Conservation (phyloP, 176 grass and related monocot genomes). For the Typha latifolia region DNA sequence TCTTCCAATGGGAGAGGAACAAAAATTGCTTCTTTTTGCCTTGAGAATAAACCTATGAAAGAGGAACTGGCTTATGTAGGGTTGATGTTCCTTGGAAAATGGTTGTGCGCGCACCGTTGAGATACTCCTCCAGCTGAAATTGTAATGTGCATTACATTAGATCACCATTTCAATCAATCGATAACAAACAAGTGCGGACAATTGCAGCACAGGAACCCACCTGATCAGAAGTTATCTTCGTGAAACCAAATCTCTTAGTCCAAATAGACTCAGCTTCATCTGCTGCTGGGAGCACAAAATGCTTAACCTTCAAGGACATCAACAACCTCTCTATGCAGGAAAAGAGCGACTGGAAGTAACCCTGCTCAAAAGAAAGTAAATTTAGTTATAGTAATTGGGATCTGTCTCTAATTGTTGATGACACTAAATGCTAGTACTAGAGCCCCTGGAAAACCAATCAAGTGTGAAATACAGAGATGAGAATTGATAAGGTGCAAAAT, state of each 20-base stretch:
- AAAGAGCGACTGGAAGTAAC: conserved; percentile 76
- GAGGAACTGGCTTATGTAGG: conserved; percentile 58
- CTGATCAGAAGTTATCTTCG: conserved; percentile 66
- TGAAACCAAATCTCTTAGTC: conserved; percentile 77
- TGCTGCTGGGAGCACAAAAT: conserved; percentile 82
- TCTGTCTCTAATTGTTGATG: neutral
- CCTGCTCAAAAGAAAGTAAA: conserved; percentile 36
- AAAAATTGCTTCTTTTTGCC: neutral
- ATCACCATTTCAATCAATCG: conserved; percentile 4
- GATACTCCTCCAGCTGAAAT: conserved; percentile 50
- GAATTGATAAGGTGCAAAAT: no score
- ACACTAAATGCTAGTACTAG: neutral
- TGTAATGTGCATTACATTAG: conserved; percentile 6
- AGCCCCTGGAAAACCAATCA: no score
- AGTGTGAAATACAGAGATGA: no score
- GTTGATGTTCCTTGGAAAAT: conserved; percentile 75
- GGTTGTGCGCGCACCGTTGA: conserved; percentile 66
- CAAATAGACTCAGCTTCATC: conserved; percentile 76
- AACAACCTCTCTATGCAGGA: conserved; percentile 58
- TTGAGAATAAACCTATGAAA: neutral
- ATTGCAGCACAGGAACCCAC: conserved; percentile 21
- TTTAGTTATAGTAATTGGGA: neutral
- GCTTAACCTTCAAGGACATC: conserved; percentile 56
- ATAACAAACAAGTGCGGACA: neutral
- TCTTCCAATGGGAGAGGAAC: neutral